Evolutionary conservation across 768 basidiomycete genomes (phyloP).

Genomic region (Pleurotus djamor): DNA sequence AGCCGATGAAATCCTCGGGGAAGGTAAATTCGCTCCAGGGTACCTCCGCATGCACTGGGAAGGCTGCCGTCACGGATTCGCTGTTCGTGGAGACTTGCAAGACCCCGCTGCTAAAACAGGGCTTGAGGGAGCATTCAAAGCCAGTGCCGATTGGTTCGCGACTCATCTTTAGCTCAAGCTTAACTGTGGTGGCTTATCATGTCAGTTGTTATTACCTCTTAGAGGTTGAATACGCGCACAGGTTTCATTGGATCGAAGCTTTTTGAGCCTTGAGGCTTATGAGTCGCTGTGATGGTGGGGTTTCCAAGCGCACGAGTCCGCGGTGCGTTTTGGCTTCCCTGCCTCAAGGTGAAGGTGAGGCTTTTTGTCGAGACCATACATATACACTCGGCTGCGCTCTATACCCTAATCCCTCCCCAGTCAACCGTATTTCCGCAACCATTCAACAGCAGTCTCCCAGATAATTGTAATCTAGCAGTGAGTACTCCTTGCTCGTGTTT

Average conservation of each 20-base stretch:
- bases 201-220: neutral
- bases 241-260: neutral
- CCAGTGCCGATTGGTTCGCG: slow-evolving; percentile 43
- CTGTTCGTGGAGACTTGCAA: slow-evolving; percentile 37
- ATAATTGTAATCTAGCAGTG: neutral
- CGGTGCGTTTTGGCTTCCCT: neutral
- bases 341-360: slow-evolving; percentile 4
- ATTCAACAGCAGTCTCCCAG: neutral
- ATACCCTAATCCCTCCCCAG: neutral
- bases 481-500: neutral
- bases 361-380: neutral
- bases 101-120: slow-evolving; percentile 45
- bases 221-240: neutral
- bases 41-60: slow-evolving; percentile 41
- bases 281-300: neutral
- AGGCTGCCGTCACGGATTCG: slow-evolving; percentile 36
- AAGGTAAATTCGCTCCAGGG: slow-evolving; percentile 40
- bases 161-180: slow-evolving; percentile 17
- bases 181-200: neutral
- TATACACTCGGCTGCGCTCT: slow-evolving; percentile 4
- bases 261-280: neutral
- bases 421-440: neutral
- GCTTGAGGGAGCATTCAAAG: slow-evolving; percentile 53
- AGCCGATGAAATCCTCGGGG: slow-evolving; percentile 50
- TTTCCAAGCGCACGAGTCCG: neutral